Evolutionary conservation across 495 filamentous ascomycete species (phyloP).

Genomic region (Xylona heveae): DNA sequence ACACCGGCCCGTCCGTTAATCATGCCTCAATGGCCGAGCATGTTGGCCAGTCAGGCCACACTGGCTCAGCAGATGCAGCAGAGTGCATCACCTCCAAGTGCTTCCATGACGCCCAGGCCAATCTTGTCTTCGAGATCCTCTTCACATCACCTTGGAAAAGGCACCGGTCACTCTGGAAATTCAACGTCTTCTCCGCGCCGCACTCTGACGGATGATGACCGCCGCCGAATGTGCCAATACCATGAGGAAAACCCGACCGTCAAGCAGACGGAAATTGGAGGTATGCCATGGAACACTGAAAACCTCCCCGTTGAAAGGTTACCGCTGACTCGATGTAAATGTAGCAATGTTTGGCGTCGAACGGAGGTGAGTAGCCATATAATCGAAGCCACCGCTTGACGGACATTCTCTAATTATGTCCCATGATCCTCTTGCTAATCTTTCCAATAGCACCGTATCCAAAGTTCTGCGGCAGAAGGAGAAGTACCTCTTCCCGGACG

Average conservation of each 20-base stretch:
- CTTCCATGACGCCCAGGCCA: conserved; percentile 10
- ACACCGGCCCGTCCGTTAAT: conserved; percentile 26
- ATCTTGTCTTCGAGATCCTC: conserved; percentile 9
- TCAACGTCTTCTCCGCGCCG: conserved; percentile 46
- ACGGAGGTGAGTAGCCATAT: conserved; percentile 96
- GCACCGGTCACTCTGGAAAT: conserved; percentile 13
- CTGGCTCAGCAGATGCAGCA: conserved; percentile 15
- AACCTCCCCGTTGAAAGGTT: too few relatives aligned
- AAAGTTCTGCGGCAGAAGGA: conserved; percentile 94
- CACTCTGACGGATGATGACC: conserved; percentile 83
- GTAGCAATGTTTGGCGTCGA: conserved; percentile 88
- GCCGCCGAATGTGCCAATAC: conserved; percentile 86
- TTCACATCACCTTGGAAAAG: conserved; percentile 10
- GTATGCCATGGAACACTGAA: conserved; percentile 23
- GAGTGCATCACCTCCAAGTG: conserved; percentile 3
- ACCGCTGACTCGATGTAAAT: conserved; percentile 8
- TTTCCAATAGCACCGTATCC: conserved; percentile 63
- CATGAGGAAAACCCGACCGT: conserved; percentile 81
- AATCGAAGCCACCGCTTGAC: too few relatives aligned
- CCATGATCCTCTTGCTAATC: conserved; percentile 4
- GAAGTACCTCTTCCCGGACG: conserved; percentile 81
- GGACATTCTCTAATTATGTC: too few relatives aligned
- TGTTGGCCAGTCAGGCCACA: conserved; percentile 26
- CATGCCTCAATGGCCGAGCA: conserved; percentile 30
- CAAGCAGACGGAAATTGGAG: conserved; percentile 98